phyloP scores from a whole-genome alignment of 495 filamentous ascomycete genomes.

The Opeltia flavorubescens region DNA sequence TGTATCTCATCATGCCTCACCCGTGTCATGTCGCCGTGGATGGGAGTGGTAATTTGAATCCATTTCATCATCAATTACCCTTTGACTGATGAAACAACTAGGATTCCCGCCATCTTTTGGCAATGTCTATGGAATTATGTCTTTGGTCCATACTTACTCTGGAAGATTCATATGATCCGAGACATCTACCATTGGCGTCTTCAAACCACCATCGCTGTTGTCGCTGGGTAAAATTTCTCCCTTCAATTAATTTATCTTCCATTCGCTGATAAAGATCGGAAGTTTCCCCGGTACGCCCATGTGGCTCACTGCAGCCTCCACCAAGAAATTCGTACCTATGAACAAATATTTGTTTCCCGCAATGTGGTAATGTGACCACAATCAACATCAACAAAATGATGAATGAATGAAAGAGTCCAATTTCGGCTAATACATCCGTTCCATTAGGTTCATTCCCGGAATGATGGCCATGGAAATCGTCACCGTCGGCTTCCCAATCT shows the following conservation, averaged over 20 bases:
- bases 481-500: slow-evolving; percentile 40
- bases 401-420: not conserved
- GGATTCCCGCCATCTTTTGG: slow-evolving; percentile 43
- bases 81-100: slow-evolving; percentile 4
- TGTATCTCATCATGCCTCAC: slow-evolving; percentile 34
- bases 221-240: slow-evolving; percentile 31
- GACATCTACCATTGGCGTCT: slow-evolving; percentile 53
- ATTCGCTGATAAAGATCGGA: slow-evolving; percentile 2
- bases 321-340: slow-evolving; percentile 36
- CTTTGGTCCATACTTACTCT: slow-evolving; percentile 31
- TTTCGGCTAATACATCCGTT: not conserved
- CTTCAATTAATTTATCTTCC: not conserved
- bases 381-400: not conserved
- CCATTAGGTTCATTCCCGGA: slow-evolving; percentile 35
- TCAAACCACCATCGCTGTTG: slow-evolving; percentile 45
- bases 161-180: slow-evolving; percentile 34
- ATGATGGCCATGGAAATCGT: slow-evolving; percentile 38
- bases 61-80: not conserved
- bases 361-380: slow-evolving; percentile 45
- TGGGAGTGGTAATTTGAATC: slow-evolving; percentile 44
- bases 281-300: slow-evolving; percentile 50
- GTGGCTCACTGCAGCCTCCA: slow-evolving; percentile 47
- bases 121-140: slow-evolving; percentile 51
- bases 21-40: slow-evolving; percentile 30
- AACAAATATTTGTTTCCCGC: slow-evolving; percentile 39